A percentile compares a stretch with the other conserved stretches of the same genome.
phyloP scores from a whole-genome alignment of 257 asterid species.

The Orobanche coerulescens region DNA sequence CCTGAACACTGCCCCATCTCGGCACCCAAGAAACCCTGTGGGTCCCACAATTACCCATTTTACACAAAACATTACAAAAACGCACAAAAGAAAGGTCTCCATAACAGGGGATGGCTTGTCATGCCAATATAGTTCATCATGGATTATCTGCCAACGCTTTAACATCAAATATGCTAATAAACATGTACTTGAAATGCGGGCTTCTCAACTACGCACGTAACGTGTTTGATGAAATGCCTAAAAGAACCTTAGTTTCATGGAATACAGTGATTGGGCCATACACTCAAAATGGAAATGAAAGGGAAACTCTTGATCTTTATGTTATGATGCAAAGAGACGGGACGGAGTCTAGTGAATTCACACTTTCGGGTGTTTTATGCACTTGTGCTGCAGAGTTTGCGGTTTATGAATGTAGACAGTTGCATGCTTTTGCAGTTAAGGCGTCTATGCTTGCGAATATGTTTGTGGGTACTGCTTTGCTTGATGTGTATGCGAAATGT shows the following conservation, averaged over 20 bases:
- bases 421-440: constrained; percentile 68
- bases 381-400: constrained; percentile 70
- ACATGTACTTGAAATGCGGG: constrained; percentile 62
- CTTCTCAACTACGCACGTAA: constrained; percentile 35
- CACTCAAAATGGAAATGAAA: constrained; percentile 43
- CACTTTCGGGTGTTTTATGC: constrained; percentile 64
- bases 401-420: constrained; percentile 54
- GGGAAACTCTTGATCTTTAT: constrained; percentile 48
- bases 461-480: constrained; percentile 67
- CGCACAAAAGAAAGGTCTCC: constrained; percentile 41
- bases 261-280: constrained; percentile 63
- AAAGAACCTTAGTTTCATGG: constrained; percentile 66
- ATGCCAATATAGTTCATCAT: constrained; percentile 42
- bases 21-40: no score
- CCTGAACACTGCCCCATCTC: no score
- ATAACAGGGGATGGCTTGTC: constrained; percentile 48
- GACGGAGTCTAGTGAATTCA: constrained; percentile 54
- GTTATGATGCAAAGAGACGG: constrained; percentile 58
- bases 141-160: constrained; percentile 44
- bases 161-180: constrained; percentile 72
- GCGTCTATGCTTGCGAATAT: constrained; percentile 41
- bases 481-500: constrained; percentile 83
- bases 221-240: constrained; percentile 74
- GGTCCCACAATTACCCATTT: no score
- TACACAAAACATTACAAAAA: no score